Percentiles rank a stretch among this genome's conserved stretches.
phyloP scores from a whole-genome alignment of 352 stramenopile genomes.

The Pythium brachiatum region DNA sequence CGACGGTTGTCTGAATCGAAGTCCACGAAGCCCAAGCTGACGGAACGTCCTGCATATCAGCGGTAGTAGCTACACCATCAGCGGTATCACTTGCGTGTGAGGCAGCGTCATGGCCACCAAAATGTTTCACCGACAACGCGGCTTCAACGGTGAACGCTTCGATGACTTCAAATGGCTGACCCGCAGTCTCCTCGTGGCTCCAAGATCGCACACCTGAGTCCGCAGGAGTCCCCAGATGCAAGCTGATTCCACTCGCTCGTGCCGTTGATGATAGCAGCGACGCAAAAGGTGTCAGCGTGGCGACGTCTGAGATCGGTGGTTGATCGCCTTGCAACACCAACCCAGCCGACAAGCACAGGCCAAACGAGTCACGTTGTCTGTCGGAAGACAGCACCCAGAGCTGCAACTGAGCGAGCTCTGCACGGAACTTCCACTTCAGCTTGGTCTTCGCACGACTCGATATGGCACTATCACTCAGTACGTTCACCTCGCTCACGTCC shows the following conservation, averaged over 20 bases:
- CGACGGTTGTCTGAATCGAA: slow-evolving; percentile 35
- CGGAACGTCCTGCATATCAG: slow-evolving; percentile 23
- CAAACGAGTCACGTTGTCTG: slow-evolving; percentile 47
- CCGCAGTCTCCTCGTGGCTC: not conserved
- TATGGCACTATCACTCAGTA: slow-evolving; percentile 15
- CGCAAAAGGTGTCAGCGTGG: not conserved
- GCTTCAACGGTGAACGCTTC: slow-evolving; percentile 13
- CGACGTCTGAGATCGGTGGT: not conserved
- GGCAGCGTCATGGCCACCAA: not conserved
- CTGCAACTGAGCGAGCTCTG: slow-evolving; percentile 48
- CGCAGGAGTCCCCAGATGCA: slow-evolving; percentile 14
- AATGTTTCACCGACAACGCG: slow-evolving; percentile 11
- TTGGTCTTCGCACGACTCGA: slow-evolving; percentile 7
- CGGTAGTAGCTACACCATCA: not conserved
- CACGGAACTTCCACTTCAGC: slow-evolving; percentile 39
- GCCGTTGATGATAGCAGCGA: slow-evolving; percentile 21
- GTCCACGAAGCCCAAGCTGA: slow-evolving; percentile 51
- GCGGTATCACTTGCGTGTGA: not conserved
- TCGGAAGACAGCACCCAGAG: slow-evolving; percentile 72
- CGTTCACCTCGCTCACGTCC: slow-evolving; percentile 18
- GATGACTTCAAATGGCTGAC: slow-evolving; percentile 19
- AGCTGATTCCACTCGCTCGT: slow-evolving; percentile 2
- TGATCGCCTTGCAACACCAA: slow-evolving; percentile 9
- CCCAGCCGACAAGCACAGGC: slow-evolving; percentile 44
- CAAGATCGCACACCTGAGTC: slow-evolving; percentile 5